Conservation (phyloP, 2,329 filamentous ascomycete genomes). For the Arthrinium puccinioides region DNA sequence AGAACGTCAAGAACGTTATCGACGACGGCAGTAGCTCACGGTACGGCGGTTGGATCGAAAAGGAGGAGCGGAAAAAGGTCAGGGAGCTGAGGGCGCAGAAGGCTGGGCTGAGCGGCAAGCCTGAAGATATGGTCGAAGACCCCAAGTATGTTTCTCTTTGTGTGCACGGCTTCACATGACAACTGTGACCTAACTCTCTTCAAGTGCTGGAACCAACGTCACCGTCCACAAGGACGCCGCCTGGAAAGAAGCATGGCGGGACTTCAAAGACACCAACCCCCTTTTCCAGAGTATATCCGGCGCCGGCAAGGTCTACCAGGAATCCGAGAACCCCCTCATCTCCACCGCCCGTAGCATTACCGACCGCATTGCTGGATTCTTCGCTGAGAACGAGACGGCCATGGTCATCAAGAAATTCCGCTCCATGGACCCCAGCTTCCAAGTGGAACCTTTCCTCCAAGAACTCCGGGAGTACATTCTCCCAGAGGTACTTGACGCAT, state of each 20-base stretch:
- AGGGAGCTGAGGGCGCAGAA: constrained; percentile 68
- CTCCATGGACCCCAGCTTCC: constrained; percentile 90
- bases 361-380: constrained; percentile 88
- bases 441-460: constrained; percentile 87
- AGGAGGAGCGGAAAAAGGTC: constrained; percentile 80
- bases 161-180: no score
- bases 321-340: constrained; percentile 95
- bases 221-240: constrained; percentile 94
- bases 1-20: constrained; percentile 90
- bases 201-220: constrained; percentile 84
- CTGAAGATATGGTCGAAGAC: constrained; percentile 69
- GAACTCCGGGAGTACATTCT: constrained; percentile 98
- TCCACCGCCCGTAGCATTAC: constrained; percentile 90
- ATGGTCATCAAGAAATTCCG: constrained; percentile 98
- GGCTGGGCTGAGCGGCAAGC: constrained; percentile 34
- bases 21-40: constrained; percentile 94
- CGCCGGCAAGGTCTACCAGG: constrained; percentile 82
- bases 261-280: constrained; percentile 85
- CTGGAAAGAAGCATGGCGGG: constrained; percentile 97
- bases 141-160: constrained; percentile 70
- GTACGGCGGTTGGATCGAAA: constrained; percentile 95
- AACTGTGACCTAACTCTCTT: no score
- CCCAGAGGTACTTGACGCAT: constrained; percentile 93
- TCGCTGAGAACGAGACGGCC: constrained; percentile 96
- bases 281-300: constrained; percentile 83